phyloP scores from a whole-genome alignment of 2,329 filamentous ascomycete species.

The Cladosporium velox region DNA sequence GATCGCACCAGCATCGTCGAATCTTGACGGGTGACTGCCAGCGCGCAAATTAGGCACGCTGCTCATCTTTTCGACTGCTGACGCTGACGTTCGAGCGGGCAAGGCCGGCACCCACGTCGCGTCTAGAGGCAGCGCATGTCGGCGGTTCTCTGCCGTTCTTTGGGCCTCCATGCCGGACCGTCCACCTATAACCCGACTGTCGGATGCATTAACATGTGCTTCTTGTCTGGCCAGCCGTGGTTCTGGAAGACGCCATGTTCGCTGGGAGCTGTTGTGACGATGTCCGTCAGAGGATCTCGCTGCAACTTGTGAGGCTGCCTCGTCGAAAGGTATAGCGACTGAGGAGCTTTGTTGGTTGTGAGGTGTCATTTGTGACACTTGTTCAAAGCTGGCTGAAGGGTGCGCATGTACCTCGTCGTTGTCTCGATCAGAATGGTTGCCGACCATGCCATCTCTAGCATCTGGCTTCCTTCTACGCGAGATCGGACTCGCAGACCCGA shows the following conservation, averaged over 20 bases:
- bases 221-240: background rate
- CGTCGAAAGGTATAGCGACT: background rate
- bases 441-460: background rate
- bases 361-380: background rate
- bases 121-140: constrained; percentile 21
- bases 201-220: background rate
- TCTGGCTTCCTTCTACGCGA: background rate
- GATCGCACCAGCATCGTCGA: constrained; percentile 3
- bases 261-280: background rate
- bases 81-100: constrained; percentile 13
- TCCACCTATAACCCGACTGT: constrained; percentile 5
- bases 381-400: background rate
- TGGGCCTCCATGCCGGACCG: constrained; percentile 12
- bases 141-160: constrained; percentile 12
- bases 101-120: constrained; percentile 12
- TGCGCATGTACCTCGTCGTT: background rate
- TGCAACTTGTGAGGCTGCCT: background rate
- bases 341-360: background rate
- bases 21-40: constrained; percentile 11
- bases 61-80: constrained; percentile 13
- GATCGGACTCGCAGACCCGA: constrained; percentile 16
- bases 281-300: background rate
- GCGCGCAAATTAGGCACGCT: constrained; percentile 21
- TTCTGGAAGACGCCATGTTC: background rate
- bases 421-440: background rate